These are phyloP conservation scores for Coemansia furcata DNA, from an alignment of 192 early-diverging fungal genomes.

Conservation along the genomic window DNA sequence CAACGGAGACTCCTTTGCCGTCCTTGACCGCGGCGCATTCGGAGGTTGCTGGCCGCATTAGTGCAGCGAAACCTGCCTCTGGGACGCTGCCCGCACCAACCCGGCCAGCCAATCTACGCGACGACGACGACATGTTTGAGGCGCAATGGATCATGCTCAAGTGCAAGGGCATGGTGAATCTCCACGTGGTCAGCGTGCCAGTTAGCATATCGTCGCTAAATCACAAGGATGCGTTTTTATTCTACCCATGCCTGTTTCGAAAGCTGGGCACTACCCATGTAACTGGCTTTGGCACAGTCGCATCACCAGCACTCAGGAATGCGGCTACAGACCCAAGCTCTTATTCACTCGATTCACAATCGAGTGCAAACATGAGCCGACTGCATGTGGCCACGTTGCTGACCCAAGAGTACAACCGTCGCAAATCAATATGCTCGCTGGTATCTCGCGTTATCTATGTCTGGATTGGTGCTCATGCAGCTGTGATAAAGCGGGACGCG, in stretches of 20 bases:
- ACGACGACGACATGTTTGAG: slow-evolving; percentile 10
- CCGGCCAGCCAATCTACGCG: background rate
- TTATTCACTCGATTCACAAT: background rate
- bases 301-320: background rate
- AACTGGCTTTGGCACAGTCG: background rate
- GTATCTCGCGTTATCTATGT: slow-evolving; percentile 39
- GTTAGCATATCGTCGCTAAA: slow-evolving; percentile 32
- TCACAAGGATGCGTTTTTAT: slow-evolving; percentile 48
- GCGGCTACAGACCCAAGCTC: background rate
- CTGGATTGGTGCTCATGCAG: slow-evolving; percentile 44
- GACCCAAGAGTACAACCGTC: slow-evolving; percentile 31
- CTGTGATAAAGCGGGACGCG: slow-evolving; percentile 49
- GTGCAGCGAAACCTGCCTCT: background rate
- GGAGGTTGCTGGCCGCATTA: background rate
- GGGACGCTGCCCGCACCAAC: background rate
- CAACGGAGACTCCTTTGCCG: background rate
- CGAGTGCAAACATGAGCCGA: slow-evolving; percentile 1
- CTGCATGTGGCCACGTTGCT: slow-evolving; percentile 9
- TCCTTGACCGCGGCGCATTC: background rate
- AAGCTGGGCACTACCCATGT: background rate
- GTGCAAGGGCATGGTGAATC: slow-evolving; percentile 46
- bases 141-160: slow-evolving; percentile 45
- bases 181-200: slow-evolving; percentile 45
- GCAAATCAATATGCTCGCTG: slow-evolving; percentile 36
- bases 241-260: slow-evolving; percentile 44